Evolutionary conservation across 805 yeast species (phyloP).

Genomic region (Ogataea philodendri): DNA sequence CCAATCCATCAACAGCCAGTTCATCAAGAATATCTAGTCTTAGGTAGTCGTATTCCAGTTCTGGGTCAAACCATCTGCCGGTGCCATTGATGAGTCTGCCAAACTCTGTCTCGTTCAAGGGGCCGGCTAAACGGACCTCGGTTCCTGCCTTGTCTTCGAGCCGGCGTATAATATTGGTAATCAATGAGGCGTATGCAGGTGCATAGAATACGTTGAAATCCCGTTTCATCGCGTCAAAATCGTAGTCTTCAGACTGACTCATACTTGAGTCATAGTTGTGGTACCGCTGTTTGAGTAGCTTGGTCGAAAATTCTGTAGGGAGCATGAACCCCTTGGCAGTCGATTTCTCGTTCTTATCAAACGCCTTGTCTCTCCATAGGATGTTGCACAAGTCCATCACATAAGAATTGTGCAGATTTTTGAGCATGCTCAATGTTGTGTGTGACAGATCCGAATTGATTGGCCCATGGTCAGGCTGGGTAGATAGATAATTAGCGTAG

Average conservation of each 20-base stretch:
- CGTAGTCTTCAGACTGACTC: constrained; percentile 19
- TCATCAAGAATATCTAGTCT: constrained; percentile 43
- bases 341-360: constrained; percentile 35
- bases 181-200: constrained; percentile 48
- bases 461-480: constrained; percentile 12
- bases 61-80: constrained; percentile 26
- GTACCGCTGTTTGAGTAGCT: constrained; percentile 29
- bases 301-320: constrained; percentile 34
- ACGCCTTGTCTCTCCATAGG: constrained; percentile 55
- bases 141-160: constrained; percentile 43
- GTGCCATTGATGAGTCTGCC: constrained; percentile 23
- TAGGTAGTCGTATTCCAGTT: constrained; percentile 41
- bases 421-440: constrained; percentile 23
- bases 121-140: constrained; percentile 48
- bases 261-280: constrained; percentile 27
- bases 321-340: constrained; percentile 41
- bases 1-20: constrained; percentile 43
- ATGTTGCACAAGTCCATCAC: constrained; percentile 56
- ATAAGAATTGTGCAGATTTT: constrained; percentile 44
- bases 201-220: constrained; percentile 43
- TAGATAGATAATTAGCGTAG: constrained; percentile 27
- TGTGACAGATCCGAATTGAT: constrained; percentile 14
- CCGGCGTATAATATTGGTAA: constrained; percentile 43
- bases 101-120: constrained; percentile 46
- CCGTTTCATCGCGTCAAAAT: constrained; percentile 21